Evolutionary conservation across 164 flowering plant species (phyloP), one percentile per base, ranked within the genome.

Genomic region (Stephania japonica): DNA sequence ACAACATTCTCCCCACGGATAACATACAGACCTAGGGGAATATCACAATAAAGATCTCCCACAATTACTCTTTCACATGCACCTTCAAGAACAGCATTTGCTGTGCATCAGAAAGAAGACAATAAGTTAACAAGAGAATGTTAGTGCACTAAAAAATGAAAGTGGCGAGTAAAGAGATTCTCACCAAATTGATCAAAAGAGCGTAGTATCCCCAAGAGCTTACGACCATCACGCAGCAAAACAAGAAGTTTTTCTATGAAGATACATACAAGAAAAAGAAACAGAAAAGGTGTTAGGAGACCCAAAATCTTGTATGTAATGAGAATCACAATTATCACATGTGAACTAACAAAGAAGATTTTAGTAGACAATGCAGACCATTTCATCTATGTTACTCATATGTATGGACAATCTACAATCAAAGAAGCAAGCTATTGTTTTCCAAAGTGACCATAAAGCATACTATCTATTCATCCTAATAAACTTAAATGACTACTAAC

Each of bases 1-100:
- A 85, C 85, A 43, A 85, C 86, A 80, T 84, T 85, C 50, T 85
- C 86, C 71, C 88, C 88, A 32, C 88, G 85, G 21, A 85, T 84
- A 14, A 85, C 80, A 74, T 82, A 85, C 14, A 85, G 75, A 67
- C 88, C 88, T 70, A 85, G 74, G 26, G 81, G 77, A 68, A 85
- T 81, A 72, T 85, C 88, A 75, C 83, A 85, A 63, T 84, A 85
- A 27, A 84, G 75, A 64, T 84, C 86, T 11, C 86, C 88, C 75
- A 85, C 88, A 68, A 84, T 85, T 18, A 82, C 84, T 76, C 88
- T 77, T 63, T 85, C 88, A 73, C 82, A 82, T 1, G 88, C 88
- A 82, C 84, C 81, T 81, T 85, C 85, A 38, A 85, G 86, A 73
- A 85, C 86, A 67, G 77, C 85, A 82, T 85, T 85, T 42, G 86